These are phyloP conservation scores for Wallemia hederae DNA, from an alignment of 1,284 basidiomycete species.

Conservation along the genomic window DNA sequence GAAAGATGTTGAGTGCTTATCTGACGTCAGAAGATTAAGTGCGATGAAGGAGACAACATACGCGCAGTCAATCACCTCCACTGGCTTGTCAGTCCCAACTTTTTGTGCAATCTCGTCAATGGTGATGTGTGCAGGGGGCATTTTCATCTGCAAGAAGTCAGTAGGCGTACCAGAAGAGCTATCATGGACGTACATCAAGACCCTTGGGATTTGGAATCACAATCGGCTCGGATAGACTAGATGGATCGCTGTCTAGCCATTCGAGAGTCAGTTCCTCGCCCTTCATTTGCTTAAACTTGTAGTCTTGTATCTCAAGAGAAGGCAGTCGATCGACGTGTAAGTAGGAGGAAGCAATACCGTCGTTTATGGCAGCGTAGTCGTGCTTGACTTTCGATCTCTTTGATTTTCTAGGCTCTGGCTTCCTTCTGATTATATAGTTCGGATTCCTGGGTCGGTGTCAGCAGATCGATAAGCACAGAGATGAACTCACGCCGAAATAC, in stretches of 20 bases:
- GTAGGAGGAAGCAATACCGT: neutral
- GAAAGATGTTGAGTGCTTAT: neutral
- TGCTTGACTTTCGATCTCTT: slow-evolving; percentile 1
- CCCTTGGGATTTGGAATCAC: slow-evolving; percentile 43
- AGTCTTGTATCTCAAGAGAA: slow-evolving; percentile 18
- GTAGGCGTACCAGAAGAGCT: neutral
- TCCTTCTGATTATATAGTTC: neutral
- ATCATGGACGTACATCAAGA: slow-evolving; percentile 20
- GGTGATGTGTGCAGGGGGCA: slow-evolving; percentile 36
- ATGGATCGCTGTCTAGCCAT: slow-evolving; percentile 38
- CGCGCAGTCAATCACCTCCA: slow-evolving; percentile 44
- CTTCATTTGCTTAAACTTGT: slow-evolving; percentile 33
- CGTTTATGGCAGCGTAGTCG: slow-evolving; percentile 1
- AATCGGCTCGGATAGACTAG: slow-evolving; percentile 43
- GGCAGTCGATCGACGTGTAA: slow-evolving; percentile 4
- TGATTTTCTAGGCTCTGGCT: slow-evolving; percentile 2
- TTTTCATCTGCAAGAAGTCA: slow-evolving; percentile 27
- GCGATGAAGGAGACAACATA: neutral
- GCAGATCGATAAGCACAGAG: neutral
- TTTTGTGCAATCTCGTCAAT: slow-evolving; percentile 49
- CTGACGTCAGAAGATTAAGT: neutral
- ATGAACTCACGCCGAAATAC: neutral
- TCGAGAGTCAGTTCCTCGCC: slow-evolving; percentile 32
- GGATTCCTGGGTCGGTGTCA: neutral
- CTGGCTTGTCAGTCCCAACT: slow-evolving; percentile 41